phyloP scores from a whole-genome alignment of 2,329 filamentous ascomycete genomes.

The Nemania abortiva region DNA sequence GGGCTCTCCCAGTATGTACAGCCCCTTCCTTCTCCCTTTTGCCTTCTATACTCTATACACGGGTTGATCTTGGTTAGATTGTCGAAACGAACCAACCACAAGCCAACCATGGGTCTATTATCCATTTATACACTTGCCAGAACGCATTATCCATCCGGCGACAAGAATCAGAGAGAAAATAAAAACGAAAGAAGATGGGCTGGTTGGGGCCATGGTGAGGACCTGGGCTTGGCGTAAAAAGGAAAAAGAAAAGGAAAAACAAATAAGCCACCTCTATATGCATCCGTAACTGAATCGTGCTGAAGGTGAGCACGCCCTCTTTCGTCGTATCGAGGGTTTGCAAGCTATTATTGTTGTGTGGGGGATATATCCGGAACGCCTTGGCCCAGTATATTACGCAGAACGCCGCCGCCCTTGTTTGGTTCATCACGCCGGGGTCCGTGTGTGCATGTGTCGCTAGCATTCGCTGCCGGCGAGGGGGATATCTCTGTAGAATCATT shows the following conservation, averaged over 20 bases:
- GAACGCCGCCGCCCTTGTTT: conserved; percentile 27
- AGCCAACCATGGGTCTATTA: conserved; percentile 18
- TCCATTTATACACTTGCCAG: conserved; percentile 21
- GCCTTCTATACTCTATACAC: conserved; percentile 28
- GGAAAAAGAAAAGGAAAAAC: too few species aligned
- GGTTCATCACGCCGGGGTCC: conserved; percentile 12
- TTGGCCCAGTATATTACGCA: conserved; percentile 23
- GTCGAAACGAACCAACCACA: background rate
- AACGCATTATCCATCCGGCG: conserved; percentile 4
- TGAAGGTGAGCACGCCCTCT: background rate
- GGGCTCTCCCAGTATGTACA: background rate
- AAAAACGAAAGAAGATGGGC: background rate
- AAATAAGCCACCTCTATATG: background rate
- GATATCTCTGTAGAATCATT: conserved; percentile 33
- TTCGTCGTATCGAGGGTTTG: conserved; percentile 12
- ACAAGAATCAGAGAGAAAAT: background rate
- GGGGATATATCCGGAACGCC: conserved; percentile 29
- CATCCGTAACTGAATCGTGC: conserved; percentile 11
- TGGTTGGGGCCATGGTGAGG: background rate
- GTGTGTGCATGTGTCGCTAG: conserved; percentile 23
- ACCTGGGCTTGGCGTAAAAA: too few species aligned
- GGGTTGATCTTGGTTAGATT: background rate
- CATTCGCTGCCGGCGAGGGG: conserved; percentile 17
- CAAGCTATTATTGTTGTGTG: conserved; percentile 22
- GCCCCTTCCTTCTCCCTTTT: background rate